Evolutionary conservation across 306 rosid species (phyloP).

Genomic region (Albizia julibrissin): DNA sequence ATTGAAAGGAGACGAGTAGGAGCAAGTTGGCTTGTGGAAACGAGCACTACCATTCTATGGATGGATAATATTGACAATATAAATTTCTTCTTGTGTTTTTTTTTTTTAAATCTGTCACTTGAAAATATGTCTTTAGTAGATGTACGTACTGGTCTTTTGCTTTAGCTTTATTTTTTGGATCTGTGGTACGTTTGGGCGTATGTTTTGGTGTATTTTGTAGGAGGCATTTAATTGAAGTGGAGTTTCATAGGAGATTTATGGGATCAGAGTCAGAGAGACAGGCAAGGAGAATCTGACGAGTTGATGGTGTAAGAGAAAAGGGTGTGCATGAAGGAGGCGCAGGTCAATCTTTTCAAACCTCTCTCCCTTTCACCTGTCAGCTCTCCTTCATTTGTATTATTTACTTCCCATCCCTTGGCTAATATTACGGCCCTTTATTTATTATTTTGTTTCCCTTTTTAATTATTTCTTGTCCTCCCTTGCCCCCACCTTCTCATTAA

Average conservation of each 20-base stretch:
- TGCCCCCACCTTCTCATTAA: conserved; percentile 39
- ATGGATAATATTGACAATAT: conserved; percentile 19
- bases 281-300: conserved; percentile 44
- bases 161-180: conserved; percentile 15
- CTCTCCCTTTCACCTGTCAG: conserved; percentile 48
- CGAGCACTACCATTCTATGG: conserved; percentile 23
- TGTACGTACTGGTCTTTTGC: not conserved
- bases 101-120: conserved; percentile 2
- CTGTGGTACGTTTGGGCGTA: conserved; percentile 7
- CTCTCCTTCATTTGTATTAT: conserved; percentile 55
- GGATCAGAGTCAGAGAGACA: conserved; percentile 47
- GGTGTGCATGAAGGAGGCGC: conserved; percentile 53
- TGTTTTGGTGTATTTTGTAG: conserved; percentile 13
- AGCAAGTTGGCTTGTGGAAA: conserved; percentile 16
- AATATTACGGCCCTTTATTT: conserved; percentile 54
- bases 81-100: conserved; percentile 1
- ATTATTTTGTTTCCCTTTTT: conserved; percentile 43
- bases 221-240: conserved; percentile 62
- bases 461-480: conserved; percentile 42
- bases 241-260: conserved; percentile 48
- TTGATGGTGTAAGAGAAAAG: conserved; percentile 36
- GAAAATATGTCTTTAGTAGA: not conserved
- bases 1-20: conserved; percentile 6
- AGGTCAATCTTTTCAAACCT: conserved; percentile 69
- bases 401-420: conserved; percentile 45